Percentiles rank a stretch among this genome's conserved stretches.
Conservation (phyloP, 257 asterid species). For the Fraxinus americana region DNA sequence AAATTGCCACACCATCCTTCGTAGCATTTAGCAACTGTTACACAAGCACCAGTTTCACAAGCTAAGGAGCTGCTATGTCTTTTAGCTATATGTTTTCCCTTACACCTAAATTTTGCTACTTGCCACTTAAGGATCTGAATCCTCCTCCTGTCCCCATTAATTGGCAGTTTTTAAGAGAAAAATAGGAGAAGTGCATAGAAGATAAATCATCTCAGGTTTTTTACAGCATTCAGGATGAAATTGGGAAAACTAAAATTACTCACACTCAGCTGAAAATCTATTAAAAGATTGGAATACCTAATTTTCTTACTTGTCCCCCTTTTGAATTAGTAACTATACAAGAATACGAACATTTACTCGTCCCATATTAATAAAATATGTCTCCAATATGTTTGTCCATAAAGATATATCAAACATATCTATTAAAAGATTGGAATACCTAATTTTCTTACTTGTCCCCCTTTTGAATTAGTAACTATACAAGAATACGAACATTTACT, state of each 20-base stretch:
- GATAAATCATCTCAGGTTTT: not conserved
- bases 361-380: not conserved
- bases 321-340: not conserved
- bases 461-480: not conserved
- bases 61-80: not conserved
- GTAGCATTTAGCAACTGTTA: not conserved
- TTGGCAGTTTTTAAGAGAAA: not conserved
- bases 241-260: not conserved
- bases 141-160: conserved; percentile 3
- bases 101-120: conserved; percentile 13
- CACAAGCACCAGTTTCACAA: not conserved
- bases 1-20: not conserved
- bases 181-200: not conserved
- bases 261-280: not conserved
- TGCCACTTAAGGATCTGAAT: conserved; percentile 2
- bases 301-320: not conserved
- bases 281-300: conserved; percentile 7
- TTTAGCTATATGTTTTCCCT: not conserved
- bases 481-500: not conserved
- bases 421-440: conserved; percentile 12
- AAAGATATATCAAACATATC: not conserved
- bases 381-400: not conserved
- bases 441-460: not conserved
- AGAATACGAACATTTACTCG: not conserved
- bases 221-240: not conserved